Evolutionary conservation across 192 early-diverging fungal genomes (phyloP), one percentile per base, ranked within the genome.

Genomic region (Linnemannia exigua): DNA sequence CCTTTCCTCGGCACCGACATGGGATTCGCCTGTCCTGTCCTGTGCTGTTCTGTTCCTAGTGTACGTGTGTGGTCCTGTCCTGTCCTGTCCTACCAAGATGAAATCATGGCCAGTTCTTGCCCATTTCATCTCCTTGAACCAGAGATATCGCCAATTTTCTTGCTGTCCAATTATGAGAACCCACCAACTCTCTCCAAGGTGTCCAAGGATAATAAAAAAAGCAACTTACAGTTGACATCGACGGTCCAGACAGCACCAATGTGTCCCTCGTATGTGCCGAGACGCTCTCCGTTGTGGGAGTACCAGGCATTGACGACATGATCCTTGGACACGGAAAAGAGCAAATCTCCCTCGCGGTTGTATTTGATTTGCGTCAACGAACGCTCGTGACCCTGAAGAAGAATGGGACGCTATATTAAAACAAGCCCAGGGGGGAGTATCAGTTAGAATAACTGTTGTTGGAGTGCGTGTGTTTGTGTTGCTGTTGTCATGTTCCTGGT

Each of bases 351-450:
- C 87, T 99, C 99, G 46, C 91, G 84, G 93, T 99, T 99, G 94
- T 99, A 99, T 88, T 96, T 96, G 89, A 99, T 94, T 87, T 97
- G 97, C 50, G 99, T 99, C 79, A 99, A 90, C 50, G 99, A 94
- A 91, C 99, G 96, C 67, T 93, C 94, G 90, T 99, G 99, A 67
- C 99, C 99, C 92, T 97, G 95, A 76, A 99, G 93, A 67, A 99
- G 92, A 91, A 99, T 98, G 48, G 99, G 99, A 88, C 95, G 92
- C 96, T 94, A 88, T 70, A n/a, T 82, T 20, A 67, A 44, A 0
- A 6, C 31, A 48, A 67, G 50, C 1, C 11, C 0, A 20, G 19
- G 37, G 2, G 41, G 20, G n/a, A 48, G 54, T 33, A 11, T 41
- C 68, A 36, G 37, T 70, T 41, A 70, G 68, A 1, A 25, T 25